Evolutionary conservation across 78 protist species (phyloP).

Genomic region (Protostelium mycophagum): DNA sequence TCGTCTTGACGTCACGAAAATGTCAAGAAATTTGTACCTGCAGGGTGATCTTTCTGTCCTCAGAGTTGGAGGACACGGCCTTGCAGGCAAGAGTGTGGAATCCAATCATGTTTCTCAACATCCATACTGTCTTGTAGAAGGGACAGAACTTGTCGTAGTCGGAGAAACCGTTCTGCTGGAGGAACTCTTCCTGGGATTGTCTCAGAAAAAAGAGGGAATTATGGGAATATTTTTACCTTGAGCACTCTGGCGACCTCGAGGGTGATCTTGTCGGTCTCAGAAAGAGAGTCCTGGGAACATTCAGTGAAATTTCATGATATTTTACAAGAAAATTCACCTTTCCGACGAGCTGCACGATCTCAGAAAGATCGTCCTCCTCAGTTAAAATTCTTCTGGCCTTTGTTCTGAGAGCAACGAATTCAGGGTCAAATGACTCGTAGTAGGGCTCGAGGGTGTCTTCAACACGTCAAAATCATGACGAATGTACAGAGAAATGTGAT

Average conservation of each 20-base stretch:
- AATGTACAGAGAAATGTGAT: not conserved
- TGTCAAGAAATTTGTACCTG: too few species aligned
- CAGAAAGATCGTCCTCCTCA: constrained; percentile 94
- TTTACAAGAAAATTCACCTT: constrained; percentile 18
- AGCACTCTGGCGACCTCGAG: constrained; percentile 95
- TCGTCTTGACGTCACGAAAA: too few species aligned
- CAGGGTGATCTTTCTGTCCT: constrained; percentile 70
- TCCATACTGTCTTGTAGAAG: constrained; percentile 97
- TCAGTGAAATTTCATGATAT: not conserved
- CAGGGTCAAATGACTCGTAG: constrained; percentile 84
- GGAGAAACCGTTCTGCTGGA: constrained; percentile 95
- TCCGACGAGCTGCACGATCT: constrained; percentile 99
- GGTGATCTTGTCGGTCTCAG: constrained; percentile 96
- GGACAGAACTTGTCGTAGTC: constrained; percentile 97
- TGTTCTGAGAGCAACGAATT: constrained; percentile 78
- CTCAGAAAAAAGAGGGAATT: too few species aligned
- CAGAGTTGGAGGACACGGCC: constrained; percentile 71
- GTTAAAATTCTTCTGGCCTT: constrained; percentile 87
- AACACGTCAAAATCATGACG: not conserved
- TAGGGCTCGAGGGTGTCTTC: constrained; percentile 84
- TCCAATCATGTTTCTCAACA: constrained; percentile 87
- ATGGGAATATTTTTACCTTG: too few species aligned
- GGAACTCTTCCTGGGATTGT: constrained; percentile 99
- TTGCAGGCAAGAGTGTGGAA: constrained; percentile 80
- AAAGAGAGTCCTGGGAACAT: constrained; percentile 88